Conservation (phyloP, 2,329 filamentous ascomycete species). For the Fusarium drepaniforme region DNA sequence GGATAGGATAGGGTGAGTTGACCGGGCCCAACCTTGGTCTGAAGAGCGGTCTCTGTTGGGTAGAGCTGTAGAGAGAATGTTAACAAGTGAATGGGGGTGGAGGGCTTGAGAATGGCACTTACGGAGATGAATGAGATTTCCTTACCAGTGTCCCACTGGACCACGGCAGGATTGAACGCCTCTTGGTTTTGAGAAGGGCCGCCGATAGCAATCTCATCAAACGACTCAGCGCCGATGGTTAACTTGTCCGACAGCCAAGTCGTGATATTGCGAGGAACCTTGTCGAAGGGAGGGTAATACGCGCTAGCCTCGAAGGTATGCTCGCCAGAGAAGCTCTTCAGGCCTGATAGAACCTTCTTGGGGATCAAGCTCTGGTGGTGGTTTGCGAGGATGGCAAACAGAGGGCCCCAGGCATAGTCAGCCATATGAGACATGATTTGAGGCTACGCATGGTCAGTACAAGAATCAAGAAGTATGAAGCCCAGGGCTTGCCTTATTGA, state of each 20-base stretch:
- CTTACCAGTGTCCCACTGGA: conserved; percentile 66
- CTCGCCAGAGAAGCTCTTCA: conserved; percentile 64
- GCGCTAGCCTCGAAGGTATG: conserved; percentile 65
- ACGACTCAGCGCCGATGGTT: conserved; percentile 71
- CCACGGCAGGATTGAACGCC: conserved; percentile 70
- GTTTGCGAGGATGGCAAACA: conserved; percentile 66
- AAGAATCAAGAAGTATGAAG: neutral
- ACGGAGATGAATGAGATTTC: conserved; percentile 48
- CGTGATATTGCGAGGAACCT: conserved; percentile 67
- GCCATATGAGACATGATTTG: conserved; percentile 69
- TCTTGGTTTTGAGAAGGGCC: conserved; percentile 63
- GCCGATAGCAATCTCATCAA: conserved; percentile 66
- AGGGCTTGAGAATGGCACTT: conserved; percentile 45
- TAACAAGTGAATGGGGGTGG: conserved; percentile 51
- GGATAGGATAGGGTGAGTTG: conserved; percentile 66
- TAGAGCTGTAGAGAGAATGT: conserved; percentile 50
- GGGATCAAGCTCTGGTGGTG: conserved; percentile 63
- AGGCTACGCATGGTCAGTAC: conserved; percentile 46
- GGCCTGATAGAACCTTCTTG: conserved; percentile 50
- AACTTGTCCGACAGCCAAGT: conserved; percentile 68
- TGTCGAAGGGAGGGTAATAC: conserved; percentile 70
- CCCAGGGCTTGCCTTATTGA: conserved; percentile 43
- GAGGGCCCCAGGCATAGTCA: conserved; percentile 69
- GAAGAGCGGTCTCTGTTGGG: conserved; percentile 45
- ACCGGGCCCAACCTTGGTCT: conserved; percentile 16